phyloP scores from a whole-genome alignment of 768 basidiomycete genomes.

The Xerocomellus dryophilus region DNA sequence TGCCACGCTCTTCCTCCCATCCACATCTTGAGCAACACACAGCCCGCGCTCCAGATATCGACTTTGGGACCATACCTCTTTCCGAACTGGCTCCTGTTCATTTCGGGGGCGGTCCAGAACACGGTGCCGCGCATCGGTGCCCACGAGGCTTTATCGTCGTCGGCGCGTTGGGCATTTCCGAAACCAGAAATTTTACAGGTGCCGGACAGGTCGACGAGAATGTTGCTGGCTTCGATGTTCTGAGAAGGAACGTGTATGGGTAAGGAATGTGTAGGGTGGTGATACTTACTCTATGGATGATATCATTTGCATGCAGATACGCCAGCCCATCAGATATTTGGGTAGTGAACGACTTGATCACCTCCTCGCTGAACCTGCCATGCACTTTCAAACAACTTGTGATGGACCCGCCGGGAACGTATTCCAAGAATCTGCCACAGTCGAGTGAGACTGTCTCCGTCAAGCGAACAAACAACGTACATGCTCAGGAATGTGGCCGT shows the following conservation, averaged over 20 bases:
- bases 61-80: constrained; percentile 92
- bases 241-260: constrained; percentile 24
- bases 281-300: constrained; percentile 73
- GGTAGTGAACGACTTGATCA: constrained; percentile 82
- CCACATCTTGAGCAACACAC: constrained; percentile 96
- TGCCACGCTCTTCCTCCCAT: constrained; percentile 85
- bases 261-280: not conserved
- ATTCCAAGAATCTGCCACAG: constrained; percentile 81
- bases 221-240: constrained; percentile 96
- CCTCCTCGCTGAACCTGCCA: constrained; percentile 83
- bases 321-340: constrained; percentile 87
- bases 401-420: constrained; percentile 93
- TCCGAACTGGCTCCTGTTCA: constrained; percentile 66
- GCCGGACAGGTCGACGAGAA: constrained; percentile 84
- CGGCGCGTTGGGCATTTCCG: constrained; percentile 88
- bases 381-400: constrained; percentile 81
- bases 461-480: constrained; percentile 44
- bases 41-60: constrained; percentile 95
- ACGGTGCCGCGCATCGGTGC: constrained; percentile 95
- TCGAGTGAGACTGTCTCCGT: not conserved
- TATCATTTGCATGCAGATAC: constrained; percentile 84
- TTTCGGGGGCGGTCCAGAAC: constrained; percentile 97
- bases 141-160: constrained; percentile 71
- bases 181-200: constrained; percentile 96
- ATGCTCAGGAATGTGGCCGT: constrained; percentile 81